Percentiles rank a stretch among this genome's conserved stretches.
These are phyloP conservation scores for Taiozyma onychis DNA, from an alignment of 1,139 yeast genomes.

Conservation along the genomic window DNA sequence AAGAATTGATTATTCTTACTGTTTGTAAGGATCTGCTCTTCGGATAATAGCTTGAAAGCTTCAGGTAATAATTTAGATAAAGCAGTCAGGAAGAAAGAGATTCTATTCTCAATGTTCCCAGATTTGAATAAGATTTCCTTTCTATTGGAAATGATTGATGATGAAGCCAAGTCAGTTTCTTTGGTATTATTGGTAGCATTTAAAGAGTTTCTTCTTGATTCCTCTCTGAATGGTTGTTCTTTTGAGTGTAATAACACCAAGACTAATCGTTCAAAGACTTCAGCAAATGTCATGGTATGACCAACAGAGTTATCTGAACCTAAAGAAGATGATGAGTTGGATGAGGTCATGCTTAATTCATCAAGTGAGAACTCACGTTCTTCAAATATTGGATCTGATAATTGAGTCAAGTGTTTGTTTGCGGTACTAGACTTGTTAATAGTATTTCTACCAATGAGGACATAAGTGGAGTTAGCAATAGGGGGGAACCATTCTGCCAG, in stretches of 20 bases:
- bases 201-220: conserved; percentile 7
- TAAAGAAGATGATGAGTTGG: conserved; percentile 3
- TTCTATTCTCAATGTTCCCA: conserved; percentile 61
- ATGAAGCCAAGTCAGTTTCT: conserved; percentile 1
- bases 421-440: conserved; percentile 13
- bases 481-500: conserved; percentile 84
- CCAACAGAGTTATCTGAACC: conserved; percentile 1
- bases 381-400: conserved; percentile 9
- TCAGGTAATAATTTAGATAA: conserved; percentile 69
- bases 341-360: conserved; percentile 3
- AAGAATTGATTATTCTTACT: conserved; percentile 80
- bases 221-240: conserved; percentile 26
- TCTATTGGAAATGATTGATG: conserved; percentile 13
- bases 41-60: conserved; percentile 67
- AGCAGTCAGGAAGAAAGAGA: conserved; percentile 66
- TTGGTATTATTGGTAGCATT: conserved; percentile 2
- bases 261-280: conserved; percentile 70
- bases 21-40: conserved; percentile 68
- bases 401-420: conserved; percentile 18
- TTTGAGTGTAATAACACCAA: conserved; percentile 74
- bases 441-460: conserved; percentile 31
- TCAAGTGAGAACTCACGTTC: conserved; percentile 10
- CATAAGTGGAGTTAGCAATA: conserved; percentile 29
- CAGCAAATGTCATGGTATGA: conserved; percentile 46
- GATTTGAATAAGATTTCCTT: conserved; percentile 25